These are phyloP conservation scores for Teunomyces funiuensis DNA, from an alignment of 805 yeast species.

Conservation along the genomic window DNA sequence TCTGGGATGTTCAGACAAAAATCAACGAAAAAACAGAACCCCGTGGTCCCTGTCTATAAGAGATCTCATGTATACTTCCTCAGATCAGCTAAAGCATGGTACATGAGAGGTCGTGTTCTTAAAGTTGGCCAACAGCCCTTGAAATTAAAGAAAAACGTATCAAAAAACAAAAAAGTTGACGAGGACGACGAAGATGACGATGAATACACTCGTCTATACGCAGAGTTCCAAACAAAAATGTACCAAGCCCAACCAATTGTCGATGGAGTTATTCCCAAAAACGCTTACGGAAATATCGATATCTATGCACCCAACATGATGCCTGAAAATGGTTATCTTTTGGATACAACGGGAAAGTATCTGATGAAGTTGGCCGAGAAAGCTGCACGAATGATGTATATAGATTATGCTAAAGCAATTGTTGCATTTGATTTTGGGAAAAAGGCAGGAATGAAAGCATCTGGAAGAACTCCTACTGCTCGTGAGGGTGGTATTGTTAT, in stretches of 20 bases:
- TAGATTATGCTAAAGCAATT: conserved; percentile 87
- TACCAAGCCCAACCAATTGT: conserved; percentile 65
- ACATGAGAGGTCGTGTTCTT: conserved; percentile 71
- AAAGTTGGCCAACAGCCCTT: conserved; percentile 69
- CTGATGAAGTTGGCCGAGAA: conserved; percentile 52
- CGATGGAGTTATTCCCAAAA: conserved; percentile 70
- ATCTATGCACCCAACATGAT: conserved; percentile 76
- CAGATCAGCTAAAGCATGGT: conserved; percentile 84
- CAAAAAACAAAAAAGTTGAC: conserved; percentile 20
- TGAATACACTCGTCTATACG: conserved; percentile 60
- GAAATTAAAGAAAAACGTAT: conserved; percentile 41
- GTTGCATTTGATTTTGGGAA: conserved; percentile 73
- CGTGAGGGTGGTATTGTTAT: conserved; percentile 75
- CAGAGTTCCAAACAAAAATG: conserved; percentile 72
- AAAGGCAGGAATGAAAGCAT: conserved; percentile 26
- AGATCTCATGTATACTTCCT: conserved; percentile 63
- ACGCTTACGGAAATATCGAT: conserved; percentile 83
- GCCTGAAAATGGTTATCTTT: conserved; percentile 72
- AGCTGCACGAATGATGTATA: conserved; percentile 69
- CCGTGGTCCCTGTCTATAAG: conserved; percentile 61
- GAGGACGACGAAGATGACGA: conserved; percentile 47
- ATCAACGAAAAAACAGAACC: conserved; percentile 26
- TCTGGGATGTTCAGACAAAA: conserved; percentile 70
- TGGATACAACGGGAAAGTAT: conserved; percentile 26
- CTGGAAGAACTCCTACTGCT: conserved; percentile 53